Conservation (phyloP, 75 land plant species). For the Azolla pinnata region DNA sequence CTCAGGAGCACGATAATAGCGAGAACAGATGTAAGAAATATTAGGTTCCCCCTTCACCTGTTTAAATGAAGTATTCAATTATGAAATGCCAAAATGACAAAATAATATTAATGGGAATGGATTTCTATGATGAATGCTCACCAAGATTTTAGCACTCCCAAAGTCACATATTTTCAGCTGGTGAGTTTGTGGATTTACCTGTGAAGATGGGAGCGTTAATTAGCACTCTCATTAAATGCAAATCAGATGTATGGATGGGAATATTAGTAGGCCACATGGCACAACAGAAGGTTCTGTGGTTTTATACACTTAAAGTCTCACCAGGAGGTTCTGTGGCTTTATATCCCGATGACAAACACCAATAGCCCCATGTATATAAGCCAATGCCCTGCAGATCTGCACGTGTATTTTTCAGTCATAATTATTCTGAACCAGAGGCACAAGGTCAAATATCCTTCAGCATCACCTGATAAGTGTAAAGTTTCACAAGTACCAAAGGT, state of each 20-base stretch:
- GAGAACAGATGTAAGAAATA: conserved; percentile 52
- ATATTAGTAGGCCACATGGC: no score
- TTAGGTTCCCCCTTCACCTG: conserved; percentile 50
- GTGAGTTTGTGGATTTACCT: conserved; percentile 86
- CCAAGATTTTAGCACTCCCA: conserved; percentile 86
- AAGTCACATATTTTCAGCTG: conserved; percentile 78
- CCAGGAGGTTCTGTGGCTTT: conserved; percentile 89
- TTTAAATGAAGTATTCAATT: no score
- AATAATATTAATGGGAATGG: no score
- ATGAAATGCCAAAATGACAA: not conserved
- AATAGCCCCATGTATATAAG: conserved; percentile 67
- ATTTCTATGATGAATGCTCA: no score
- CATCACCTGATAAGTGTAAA: conserved; percentile 68
- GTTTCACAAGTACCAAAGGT: conserved; percentile 68
- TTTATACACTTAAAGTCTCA: conserved; percentile 78
- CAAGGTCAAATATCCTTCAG: not conserved
- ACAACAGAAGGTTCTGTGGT: conserved; percentile 71
- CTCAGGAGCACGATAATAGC: conserved; percentile 54
- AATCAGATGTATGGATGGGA: no score
- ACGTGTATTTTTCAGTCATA: not conserved
- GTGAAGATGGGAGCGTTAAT: no score
- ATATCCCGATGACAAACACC: conserved; percentile 84
- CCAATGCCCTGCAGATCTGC: conserved; percentile 73
- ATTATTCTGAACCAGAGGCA: not conserved
- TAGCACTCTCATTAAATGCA: no score